Evolutionary conservation across 345 rosid genomes (phyloP).

Genomic region (Carallia pectinifolia): DNA sequence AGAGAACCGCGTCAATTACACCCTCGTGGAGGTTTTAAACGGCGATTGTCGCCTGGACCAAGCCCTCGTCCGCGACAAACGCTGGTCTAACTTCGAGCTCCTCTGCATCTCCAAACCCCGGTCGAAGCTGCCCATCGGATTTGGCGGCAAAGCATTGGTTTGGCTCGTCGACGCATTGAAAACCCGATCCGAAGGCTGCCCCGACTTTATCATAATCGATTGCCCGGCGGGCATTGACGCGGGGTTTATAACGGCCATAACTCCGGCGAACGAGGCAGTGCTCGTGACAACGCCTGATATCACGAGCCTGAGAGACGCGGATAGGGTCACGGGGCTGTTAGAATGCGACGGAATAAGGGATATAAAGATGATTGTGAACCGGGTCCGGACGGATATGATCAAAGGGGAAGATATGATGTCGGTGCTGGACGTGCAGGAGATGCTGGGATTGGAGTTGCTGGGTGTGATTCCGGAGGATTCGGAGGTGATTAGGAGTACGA

Average conservation of each 20-base stretch:
- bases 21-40: constrained; percentile 82
- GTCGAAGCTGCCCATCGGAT: constrained; percentile 87
- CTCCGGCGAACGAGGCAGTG: constrained; percentile 91
- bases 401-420: constrained; percentile 99
- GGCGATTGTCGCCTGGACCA: constrained; percentile 97
- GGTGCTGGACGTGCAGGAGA: constrained; percentile 89
- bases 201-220: constrained; percentile 81
- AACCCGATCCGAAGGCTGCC: constrained; percentile 64
- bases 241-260: constrained; percentile 96
- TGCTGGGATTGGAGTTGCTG: constrained; percentile 75
- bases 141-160: constrained; percentile 83
- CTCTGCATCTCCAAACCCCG: constrained; percentile 94
- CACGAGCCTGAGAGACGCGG: constrained; percentile 83
- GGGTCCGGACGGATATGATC: constrained; percentile 97
- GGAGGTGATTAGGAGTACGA: constrained; percentile 87
- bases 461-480: constrained; percentile 93
- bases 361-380: constrained; percentile 89
- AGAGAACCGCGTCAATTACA: constrained; percentile 92
- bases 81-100: constrained; percentile 92
- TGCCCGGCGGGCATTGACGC: constrained; percentile 99
- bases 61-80: constrained; percentile 88
- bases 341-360: constrained; percentile 95
- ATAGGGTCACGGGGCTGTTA: constrained; percentile 77
- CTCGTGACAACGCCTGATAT: constrained; percentile 90
- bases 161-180: constrained; percentile 90